phyloP scores from a whole-genome alignment of 1,284 basidiomycete species.

The Tilletia caries region DNA sequence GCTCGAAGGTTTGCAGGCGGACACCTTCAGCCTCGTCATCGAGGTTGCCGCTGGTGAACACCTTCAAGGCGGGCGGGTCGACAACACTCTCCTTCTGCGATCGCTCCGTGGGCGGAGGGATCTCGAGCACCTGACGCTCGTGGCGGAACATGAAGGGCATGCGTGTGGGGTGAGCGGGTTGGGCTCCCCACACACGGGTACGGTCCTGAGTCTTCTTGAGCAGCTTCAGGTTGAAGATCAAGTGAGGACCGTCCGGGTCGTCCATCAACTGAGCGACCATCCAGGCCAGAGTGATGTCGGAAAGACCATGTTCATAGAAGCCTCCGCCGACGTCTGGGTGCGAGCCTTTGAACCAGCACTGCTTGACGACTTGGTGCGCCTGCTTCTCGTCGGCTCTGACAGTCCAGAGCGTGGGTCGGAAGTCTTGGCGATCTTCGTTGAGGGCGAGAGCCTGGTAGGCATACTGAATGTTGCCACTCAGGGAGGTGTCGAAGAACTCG shows the following conservation, averaged over 20 bases:
- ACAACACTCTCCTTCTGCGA: too few species aligned
- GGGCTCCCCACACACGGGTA: constrained; percentile 27
- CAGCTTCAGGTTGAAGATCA: constrained; percentile 31
- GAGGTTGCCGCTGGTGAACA: too few species aligned
- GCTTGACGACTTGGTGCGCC: constrained; percentile 35
- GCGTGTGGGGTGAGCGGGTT: constrained; percentile 27
- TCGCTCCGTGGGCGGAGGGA: background rate
- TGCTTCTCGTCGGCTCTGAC: background rate
- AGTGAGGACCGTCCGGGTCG: constrained; percentile 27
- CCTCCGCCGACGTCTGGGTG: constrained; percentile 49
- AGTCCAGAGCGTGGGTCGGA: constrained; percentile 17
- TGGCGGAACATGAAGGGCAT: constrained; percentile 5
- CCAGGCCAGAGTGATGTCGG: constrained; percentile 46
- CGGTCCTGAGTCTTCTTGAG: constrained; percentile 30
- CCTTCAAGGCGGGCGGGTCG: too few species aligned
- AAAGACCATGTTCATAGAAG: constrained; percentile 40
- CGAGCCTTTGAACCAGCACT: constrained; percentile 48
- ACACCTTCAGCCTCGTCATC: background rate
- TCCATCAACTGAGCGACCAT: constrained; percentile 43
- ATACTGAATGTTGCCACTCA: constrained; percentile 40
- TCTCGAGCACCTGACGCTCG: background rate
- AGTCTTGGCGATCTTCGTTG: constrained; percentile 46
- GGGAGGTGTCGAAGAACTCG: constrained; percentile 44
- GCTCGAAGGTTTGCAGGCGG: background rate
- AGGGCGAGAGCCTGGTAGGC: constrained; percentile 47